Evolutionary conservation across 768 basidiomycete species (phyloP), one percentile per base, ranked within the genome.

Genomic region (Agaricus subrufescens): DNA sequence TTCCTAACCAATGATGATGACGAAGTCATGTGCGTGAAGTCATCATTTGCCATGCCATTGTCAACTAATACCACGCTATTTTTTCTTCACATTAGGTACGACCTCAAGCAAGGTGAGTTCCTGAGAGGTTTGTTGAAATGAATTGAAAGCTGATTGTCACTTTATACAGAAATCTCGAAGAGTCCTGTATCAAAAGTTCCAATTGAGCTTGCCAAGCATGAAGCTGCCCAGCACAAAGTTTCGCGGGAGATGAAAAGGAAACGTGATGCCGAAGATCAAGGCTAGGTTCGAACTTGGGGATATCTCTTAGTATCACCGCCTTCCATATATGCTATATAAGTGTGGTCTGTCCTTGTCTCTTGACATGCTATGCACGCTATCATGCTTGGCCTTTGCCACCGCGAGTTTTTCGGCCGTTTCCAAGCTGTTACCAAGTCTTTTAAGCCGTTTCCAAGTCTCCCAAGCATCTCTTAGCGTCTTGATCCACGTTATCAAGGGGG

Each of bases 1-100:
- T 98, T 99, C 83, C 76, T 99, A 60, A 89, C 88, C 43, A 93
- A 97, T 68, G 91, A 95, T 62, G 95, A 97, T 67, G 94, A 95
- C 52, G 94, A 96, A 74, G 96, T 97, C 67, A 94, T 98, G 94
- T 95, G 72, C 62, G 88, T 80, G 38, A 52, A 31, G 38, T 59
- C 54, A 59, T n/a, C 40, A 58, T 47, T 58, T 53, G 56, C 47
- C 51, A 2, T 38, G 46, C 43, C 38, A 46, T 48, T 61, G 44
- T 56, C 61, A 45, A 54, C 47, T 40, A 23, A 44, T 52, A 60
- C 51, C 34, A 64, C 29, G 60, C 37, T 48, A 49, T 43, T 59
- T 55, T 53, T 27, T 58, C 37, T 45, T 27, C 46, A 65, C 40
- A 64, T 66, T 71, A 94, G 91, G 85, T 94, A 95, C 78, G 95